phyloP scores from a whole-genome alignment of 306 rosid genomes.

The Elaeagnus macrophylla region DNA sequence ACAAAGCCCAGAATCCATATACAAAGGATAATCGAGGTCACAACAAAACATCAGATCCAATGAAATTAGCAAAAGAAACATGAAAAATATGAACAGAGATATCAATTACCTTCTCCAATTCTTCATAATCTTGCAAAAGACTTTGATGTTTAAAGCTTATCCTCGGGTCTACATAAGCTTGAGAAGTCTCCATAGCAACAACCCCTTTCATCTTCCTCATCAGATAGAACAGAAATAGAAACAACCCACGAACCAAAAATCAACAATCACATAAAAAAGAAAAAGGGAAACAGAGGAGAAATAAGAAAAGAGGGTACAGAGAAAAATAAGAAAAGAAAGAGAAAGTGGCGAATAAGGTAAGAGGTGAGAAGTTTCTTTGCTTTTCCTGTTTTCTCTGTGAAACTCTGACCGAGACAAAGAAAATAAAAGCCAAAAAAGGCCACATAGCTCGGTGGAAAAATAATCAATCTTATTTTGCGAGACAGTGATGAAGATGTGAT shows the following conservation, averaged over 20 bases:
- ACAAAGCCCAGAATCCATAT: background rate
- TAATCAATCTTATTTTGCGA: slow-evolving; percentile 43
- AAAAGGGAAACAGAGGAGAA: slow-evolving; percentile 10
- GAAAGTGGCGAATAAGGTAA: slow-evolving; percentile 20
- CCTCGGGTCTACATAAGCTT: slow-evolving; percentile 43
- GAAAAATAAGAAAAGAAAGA: slow-evolving; percentile 19
- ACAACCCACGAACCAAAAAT: slow-evolving; percentile 24
- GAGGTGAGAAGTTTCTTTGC: slow-evolving; percentile 46
- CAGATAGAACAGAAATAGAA: slow-evolving; percentile 19
- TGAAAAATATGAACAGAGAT: slow-evolving; percentile 10
- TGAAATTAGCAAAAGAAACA: slow-evolving; percentile 17
- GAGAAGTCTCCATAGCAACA: slow-evolving; percentile 32
- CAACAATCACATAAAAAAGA: background rate
- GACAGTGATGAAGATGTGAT: slow-evolving; percentile 96
- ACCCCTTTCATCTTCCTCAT: slow-evolving; percentile 84
- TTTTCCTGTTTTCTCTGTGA: slow-evolving; percentile 86
- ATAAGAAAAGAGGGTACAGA: slow-evolving; percentile 14
- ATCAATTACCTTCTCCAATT: slow-evolving; percentile 53
- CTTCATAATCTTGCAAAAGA: slow-evolving; percentile 77
- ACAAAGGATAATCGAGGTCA: slow-evolving; percentile 15
- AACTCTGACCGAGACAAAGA: slow-evolving; percentile 82
- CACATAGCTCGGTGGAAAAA: slow-evolving; percentile 95
- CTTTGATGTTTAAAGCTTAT: slow-evolving; percentile 59
- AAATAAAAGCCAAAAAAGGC: slow-evolving; percentile 70
- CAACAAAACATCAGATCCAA: slow-evolving; percentile 40